Evolutionary conservation across 176 grass and related monocot species (phyloP), one percentile per base, ranked within the genome.

Genomic region (Avena eriantha): DNA sequence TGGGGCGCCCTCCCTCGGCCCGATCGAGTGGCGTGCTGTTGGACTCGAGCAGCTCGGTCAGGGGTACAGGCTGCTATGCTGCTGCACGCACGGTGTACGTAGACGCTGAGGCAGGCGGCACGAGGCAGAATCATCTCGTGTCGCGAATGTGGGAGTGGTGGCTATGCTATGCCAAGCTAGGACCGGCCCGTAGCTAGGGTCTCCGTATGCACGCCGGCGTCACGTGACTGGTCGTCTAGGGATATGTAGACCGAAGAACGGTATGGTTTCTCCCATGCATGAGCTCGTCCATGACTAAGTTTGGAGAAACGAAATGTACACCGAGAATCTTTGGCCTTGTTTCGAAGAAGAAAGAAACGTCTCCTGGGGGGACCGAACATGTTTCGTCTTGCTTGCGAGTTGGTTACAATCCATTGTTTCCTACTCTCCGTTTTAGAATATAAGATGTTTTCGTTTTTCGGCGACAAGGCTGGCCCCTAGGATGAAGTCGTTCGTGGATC

Each of bases 211-310:
- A 4, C 41, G 84, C 43, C 17, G 14, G 77, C 54, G 53, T 86
- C 88, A 86, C 46, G 73, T 83, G 84, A 90, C 77, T 90, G 88
- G 88, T 86, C 61, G 39, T 41, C 39, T 41, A 41, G 39, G 0
- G 39, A 1, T 14, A 76, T 15, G 57, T 59, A 26, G 69, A 74
- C 79, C 33, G 49, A 49, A 82, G 36, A 77, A 81, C 19, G 60
- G 41, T 54, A 73, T 47, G 87, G 45, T 63, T 23, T 84, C 9
- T 18, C 17, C 69, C 69, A 41, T 39, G 36, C 29, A 47, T 73
- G 69, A 46, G 69, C 45, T 9, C 8, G 8, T 73, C 76, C 65
- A 33, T 78, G 71, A 90, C 71, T 26, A 50, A 45, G 60, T 16
- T 77, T 84, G 85, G 71, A 49, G 34, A 18, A 73, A 58, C 21